phyloP scores from a whole-genome alignment of 345 rosid species.

The Moringa oleifera region DNA sequence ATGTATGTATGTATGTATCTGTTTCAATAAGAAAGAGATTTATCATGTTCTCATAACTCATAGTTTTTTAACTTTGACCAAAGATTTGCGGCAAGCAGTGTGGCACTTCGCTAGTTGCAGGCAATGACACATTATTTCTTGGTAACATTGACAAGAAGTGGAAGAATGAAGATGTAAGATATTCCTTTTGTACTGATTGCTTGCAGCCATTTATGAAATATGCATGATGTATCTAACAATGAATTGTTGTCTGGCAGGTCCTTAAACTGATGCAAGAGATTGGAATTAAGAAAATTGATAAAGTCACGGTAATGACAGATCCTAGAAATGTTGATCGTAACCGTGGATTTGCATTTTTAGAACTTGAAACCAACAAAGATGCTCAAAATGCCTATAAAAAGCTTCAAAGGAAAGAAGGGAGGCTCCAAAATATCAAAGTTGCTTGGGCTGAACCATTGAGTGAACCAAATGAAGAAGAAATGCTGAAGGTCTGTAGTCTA shows the following conservation, averaged over 20 bases:
- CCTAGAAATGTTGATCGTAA: conserved; percentile 23
- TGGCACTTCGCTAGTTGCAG: conserved; percentile 24
- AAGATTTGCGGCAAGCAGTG: conserved; percentile 32
- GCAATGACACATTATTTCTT: conserved; percentile 29
- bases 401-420: conserved; percentile 22
- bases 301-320: conserved; percentile 24
- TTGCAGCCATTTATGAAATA: neutral
- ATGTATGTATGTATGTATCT: too few relatives aligned
- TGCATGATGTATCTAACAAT: conserved; percentile 1
- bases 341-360: conserved; percentile 32
- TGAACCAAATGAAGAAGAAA: conserved; percentile 32
- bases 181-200: neutral
- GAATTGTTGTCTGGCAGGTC: conserved; percentile 17
- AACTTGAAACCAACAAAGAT: conserved; percentile 27
- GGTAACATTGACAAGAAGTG: conserved; percentile 32
- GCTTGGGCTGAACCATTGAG: conserved; percentile 31
- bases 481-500: conserved; percentile 21
- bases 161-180: conserved; percentile 28
- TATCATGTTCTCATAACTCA: neutral
- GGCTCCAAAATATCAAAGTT: conserved; percentile 21
- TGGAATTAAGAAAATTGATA: conserved; percentile 27
- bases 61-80: neutral
- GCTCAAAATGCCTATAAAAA: conserved; percentile 29
- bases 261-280: conserved; percentile 19
- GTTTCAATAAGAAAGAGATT: too few relatives aligned